Evolutionary conservation across 495 filamentous ascomycete species (phyloP).

Genomic region (Penicillium dipodomyicola): DNA sequence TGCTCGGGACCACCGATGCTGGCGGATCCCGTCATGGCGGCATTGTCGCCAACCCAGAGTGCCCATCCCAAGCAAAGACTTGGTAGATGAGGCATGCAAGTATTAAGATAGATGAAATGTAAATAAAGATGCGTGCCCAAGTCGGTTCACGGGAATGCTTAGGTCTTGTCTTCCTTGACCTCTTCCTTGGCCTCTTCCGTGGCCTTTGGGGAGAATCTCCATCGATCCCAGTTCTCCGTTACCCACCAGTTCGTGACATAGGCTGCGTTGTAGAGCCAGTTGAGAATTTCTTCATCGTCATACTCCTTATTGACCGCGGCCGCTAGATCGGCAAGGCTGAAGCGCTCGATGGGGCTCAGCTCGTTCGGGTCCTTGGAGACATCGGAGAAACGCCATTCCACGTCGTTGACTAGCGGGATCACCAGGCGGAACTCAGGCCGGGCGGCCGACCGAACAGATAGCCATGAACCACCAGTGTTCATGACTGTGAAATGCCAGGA

Average conservation of each 20-base stretch:
- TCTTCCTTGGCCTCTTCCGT: neutral
- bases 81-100: constrained; percentile 10
- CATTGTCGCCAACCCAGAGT: neutral
- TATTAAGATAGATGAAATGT: constrained; percentile 9
- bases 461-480: constrained; percentile 50
- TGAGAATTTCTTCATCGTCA: constrained; percentile 37
- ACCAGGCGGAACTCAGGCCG: constrained; percentile 43
- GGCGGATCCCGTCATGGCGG: neutral
- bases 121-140: constrained; percentile 7
- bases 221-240: constrained; percentile 39
- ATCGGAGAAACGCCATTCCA: constrained; percentile 48
- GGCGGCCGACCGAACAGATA: constrained; percentile 44
- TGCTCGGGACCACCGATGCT: neutral
- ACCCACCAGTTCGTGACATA: constrained; percentile 47
- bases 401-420: constrained; percentile 45
- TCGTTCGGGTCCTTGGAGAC: constrained; percentile 43
- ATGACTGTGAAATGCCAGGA: constrained; percentile 53
- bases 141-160: neutral
- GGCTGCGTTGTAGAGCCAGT: constrained; percentile 46
- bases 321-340: constrained; percentile 37
- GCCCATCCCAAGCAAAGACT: neutral
- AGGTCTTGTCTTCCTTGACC: constrained; percentile 1
- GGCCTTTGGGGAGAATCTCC: constrained; percentile 6
- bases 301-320: constrained; percentile 30
- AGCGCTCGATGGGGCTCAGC: constrained; percentile 33